Conservation (phyloP, 306 rosid species). For the Rosa rugosa region DNA sequence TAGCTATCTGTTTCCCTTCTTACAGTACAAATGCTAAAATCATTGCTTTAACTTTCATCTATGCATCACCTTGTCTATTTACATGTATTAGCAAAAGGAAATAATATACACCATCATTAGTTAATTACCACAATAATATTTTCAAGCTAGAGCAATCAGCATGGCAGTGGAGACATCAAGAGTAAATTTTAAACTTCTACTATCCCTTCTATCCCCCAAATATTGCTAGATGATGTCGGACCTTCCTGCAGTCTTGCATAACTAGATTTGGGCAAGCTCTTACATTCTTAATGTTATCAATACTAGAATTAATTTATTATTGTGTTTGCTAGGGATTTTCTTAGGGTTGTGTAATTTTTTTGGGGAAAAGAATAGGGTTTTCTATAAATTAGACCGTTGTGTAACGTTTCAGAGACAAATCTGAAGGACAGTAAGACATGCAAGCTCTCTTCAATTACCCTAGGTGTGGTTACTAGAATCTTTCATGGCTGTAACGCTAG, state of each 20-base stretch:
- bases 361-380: not conserved
- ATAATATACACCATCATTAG: not conserved
- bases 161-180: not conserved
- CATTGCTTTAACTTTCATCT: not conserved
- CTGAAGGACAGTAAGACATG: not conserved
- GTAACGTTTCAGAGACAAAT: not conserved
- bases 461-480: not conserved
- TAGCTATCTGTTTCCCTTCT: conserved; percentile 14
- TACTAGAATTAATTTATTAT: too few relatives aligned
- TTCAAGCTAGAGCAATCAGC: not conserved
- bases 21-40: not conserved
- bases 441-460: not conserved
- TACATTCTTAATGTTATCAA: too few relatives aligned
- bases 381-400: not conserved
- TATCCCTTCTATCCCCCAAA: not conserved
- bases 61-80: not conserved
- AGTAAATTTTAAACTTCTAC: not conserved
- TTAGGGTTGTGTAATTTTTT: not conserved
- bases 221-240: too few relatives aligned
- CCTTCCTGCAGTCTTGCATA: too few relatives aligned
- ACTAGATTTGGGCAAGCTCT: too few relatives aligned
- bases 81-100: not conserved
- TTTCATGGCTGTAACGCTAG: not conserved
- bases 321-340: too few relatives aligned
- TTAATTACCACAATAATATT: not conserved